These are phyloP conservation scores for Arthrobotrys entomopaga DNA, from an alignment of 2,329 filamentous ascomycete genomes.

Conservation along the genomic window DNA sequence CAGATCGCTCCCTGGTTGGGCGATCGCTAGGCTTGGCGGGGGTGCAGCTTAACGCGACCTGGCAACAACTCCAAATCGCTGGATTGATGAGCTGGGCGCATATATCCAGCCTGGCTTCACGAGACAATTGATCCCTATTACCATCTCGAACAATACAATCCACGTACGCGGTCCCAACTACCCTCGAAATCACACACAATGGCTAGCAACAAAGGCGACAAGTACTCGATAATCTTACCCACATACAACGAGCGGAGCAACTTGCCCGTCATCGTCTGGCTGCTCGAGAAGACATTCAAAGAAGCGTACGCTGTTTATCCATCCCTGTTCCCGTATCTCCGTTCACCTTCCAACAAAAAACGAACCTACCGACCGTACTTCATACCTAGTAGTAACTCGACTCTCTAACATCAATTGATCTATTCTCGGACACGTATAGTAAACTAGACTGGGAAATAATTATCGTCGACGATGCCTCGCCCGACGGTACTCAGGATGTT, in stretches of 20 bases:
- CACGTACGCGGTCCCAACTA: neutral
- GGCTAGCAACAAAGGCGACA: slow-evolving; percentile 77
- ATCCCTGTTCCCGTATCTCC: slow-evolving; percentile 20
- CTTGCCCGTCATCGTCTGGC: slow-evolving; percentile 92
- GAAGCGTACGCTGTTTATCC: slow-evolving; percentile 73
- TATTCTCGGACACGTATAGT: slow-evolving; percentile 64
- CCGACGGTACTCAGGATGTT: slow-evolving; percentile 91
- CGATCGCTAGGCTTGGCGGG: slow-evolving; percentile 24
- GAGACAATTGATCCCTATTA: slow-evolving; percentile 2
- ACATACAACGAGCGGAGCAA: slow-evolving; percentile 99
- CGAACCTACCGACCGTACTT: neutral
- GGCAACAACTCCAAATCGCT: slow-evolving; percentile 33
- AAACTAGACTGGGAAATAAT: slow-evolving; percentile 97
- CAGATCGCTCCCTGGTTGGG: slow-evolving; percentile 7
- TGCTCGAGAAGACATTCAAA: slow-evolving; percentile 90
- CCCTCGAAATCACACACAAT: slow-evolving; percentile 36
- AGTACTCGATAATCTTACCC: slow-evolving; percentile 96
- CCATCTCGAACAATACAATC: slow-evolving; percentile 6
- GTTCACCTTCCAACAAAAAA: slow-evolving; percentile 32
- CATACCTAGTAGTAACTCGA: neutral
- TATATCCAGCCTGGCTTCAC: slow-evolving; percentile 51
- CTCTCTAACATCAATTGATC: slow-evolving; percentile 42
- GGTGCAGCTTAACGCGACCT: slow-evolving; percentile 44
- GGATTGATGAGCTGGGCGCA: slow-evolving; percentile 11
- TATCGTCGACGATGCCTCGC: slow-evolving; percentile 97